A percentile compares a stretch with the other conserved stretches of the same genome.
phyloP scores from a whole-genome alignment of 1,284 basidiomycete genomes.

The Phaffia rhodozyma region DNA sequence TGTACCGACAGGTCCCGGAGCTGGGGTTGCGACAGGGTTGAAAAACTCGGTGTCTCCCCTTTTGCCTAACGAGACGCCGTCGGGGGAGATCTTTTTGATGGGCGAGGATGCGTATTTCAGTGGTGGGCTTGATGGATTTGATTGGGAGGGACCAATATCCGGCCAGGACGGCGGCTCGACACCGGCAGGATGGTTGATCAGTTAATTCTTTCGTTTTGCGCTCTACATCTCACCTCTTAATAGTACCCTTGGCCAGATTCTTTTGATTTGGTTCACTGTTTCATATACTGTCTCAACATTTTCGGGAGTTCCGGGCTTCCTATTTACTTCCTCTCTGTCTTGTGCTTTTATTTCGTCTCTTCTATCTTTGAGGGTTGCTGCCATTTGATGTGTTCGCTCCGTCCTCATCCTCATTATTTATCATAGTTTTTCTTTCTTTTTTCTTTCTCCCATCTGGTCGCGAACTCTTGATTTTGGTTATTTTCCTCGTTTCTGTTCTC shows the following conservation, averaged over 20 bases:
- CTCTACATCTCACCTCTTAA: neutral
- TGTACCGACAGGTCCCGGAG: no score
- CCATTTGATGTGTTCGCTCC: neutral
- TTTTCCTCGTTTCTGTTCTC: neutral
- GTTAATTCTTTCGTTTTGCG: neutral
- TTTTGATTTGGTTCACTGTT: neutral
- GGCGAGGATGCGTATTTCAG: conserved; percentile 13
- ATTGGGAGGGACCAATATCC: neutral
- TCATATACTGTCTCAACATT: neutral
- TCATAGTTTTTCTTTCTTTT: neutral
- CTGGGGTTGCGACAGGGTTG: neutral
- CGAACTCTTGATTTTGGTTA: neutral
- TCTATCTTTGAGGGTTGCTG: neutral
- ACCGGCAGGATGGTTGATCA: conserved; percentile 5
- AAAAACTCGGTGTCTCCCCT: neutral
- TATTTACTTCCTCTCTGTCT: neutral
- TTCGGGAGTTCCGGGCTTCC: neutral
- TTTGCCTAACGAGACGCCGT: neutral
- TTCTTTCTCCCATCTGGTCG: neutral
- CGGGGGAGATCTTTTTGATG: conserved; percentile 1
- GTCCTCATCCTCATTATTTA: neutral
- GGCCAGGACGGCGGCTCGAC: neutral
- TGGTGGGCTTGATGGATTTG: neutral
- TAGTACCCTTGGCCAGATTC: neutral
- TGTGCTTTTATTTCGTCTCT: neutral